Evolutionary conservation across 805 yeast species (phyloP).

Genomic region (Sungouiella thailandica): DNA sequence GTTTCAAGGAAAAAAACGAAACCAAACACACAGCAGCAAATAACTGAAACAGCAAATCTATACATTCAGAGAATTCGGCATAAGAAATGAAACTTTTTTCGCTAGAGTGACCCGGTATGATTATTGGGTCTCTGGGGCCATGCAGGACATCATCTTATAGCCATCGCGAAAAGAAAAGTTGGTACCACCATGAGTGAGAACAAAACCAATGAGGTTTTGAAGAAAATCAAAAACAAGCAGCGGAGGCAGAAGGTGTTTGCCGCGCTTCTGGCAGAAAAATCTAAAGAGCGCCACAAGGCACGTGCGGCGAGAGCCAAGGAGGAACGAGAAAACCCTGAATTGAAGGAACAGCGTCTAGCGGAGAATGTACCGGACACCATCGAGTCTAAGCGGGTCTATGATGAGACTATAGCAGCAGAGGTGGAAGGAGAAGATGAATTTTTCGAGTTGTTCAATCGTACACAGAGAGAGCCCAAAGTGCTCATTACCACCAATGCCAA

Average conservation of each 20-base stretch:
- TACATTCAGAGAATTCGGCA: no score
- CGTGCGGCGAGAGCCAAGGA: constrained; percentile 83
- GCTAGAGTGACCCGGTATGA: no score
- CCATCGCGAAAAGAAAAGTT: constrained; percentile 1
- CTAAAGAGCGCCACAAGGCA: constrained; percentile 69
- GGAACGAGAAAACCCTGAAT: constrained; percentile 77
- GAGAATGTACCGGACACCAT: constrained; percentile 78
- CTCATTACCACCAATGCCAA: constrained; percentile 82
- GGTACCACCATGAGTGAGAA: constrained; percentile 2
- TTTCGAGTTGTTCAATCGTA: constrained; percentile 21
- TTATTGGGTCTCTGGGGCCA: no score
- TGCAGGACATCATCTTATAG: no score
- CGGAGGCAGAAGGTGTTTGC: constrained; percentile 76
- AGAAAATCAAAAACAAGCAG: constrained; percentile 65
- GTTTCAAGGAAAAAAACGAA: no score
- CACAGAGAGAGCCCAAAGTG: constrained; percentile 68
- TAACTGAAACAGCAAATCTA: no score
- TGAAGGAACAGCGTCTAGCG: constrained; percentile 72
- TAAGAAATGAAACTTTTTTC: no score
- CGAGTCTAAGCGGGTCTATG: constrained; percentile 78
- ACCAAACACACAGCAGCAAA: no score
- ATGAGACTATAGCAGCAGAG: constrained; percentile 69
- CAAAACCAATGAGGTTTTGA: constrained; percentile 15
- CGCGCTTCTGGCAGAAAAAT: constrained; percentile 65
- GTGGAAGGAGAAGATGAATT: constrained; percentile 65